Base-by-base conservation (phyloP, 768 basidiomycete genomes). In the Fomitopsis pulvina region DNA sequence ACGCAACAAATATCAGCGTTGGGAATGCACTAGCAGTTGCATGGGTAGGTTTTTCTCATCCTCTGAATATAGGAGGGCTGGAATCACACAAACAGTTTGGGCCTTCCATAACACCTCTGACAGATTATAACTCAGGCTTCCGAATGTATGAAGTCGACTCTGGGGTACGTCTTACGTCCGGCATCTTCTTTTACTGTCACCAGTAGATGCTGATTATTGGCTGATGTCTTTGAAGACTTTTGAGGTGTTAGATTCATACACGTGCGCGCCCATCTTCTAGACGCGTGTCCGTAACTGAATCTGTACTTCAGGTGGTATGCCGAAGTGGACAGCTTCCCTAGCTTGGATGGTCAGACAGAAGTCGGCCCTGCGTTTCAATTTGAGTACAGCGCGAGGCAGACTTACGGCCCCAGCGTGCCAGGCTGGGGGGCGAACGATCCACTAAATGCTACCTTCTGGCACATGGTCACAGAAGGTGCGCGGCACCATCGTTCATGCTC, bases 391-490 rank as follows among this genome's bases (percentile, higher is more conserved):
- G 81, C 85, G 20, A 79, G 86, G 29, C 70, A 79, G 48, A 69
- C 80, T 0, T 88, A 87, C 50, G 86, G 84, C 21, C 58, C 57
- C 28, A 76, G 66, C 46, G 74, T 82, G 40, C 64, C 71, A 1
- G 64, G 71, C 1, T 87, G 85, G 85, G 67, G 70, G 22, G 59
- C 66, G 2, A 68, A 71, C 44, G 84, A 84, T 58, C 87, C 86
- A 0, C 63, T 88, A 54, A 88, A 88, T 52, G 83, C 84, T 4
- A 87, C 86, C 10, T 88, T 82, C 80, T 88, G 86, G 86, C 85
- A 87, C 57, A 74, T 65, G 41, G 83, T 88, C 37, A 87, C 85
- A 14, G 84, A 87, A 66, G 74, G 83, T 80, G 45, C 53, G 72
- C 66, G 26, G 21, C 42, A 22, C 20, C 12, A 28, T n/a, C n/a